Conservation (phyloP, 2,329 filamentous ascomycete genomes). For the Calonectria leucothoes region DNA sequence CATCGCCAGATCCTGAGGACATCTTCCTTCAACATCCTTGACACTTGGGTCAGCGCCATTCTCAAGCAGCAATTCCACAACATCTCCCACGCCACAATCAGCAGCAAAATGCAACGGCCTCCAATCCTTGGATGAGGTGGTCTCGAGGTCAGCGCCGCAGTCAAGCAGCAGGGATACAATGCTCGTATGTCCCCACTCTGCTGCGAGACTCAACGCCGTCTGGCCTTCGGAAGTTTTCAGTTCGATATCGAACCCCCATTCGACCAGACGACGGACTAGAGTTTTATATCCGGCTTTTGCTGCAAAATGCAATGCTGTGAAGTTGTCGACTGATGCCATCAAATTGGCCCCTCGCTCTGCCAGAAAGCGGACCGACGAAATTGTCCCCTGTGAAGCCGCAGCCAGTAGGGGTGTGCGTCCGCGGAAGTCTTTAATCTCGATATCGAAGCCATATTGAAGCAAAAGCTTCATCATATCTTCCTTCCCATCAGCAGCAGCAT, state of each 20-base stretch:
- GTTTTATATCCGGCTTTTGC: not conserved
- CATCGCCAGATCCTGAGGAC: not conserved
- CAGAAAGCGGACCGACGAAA: not conserved
- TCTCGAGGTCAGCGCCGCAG: conserved; percentile 2
- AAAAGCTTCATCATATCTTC: not conserved
- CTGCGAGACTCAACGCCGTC: conserved; percentile 3
- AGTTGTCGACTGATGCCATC: not conserved
- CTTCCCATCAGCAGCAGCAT: not conserved
- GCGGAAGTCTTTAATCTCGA: not conserved
- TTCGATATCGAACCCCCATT: not conserved
- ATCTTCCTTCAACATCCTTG: not conserved
- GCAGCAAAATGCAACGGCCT: not conserved
- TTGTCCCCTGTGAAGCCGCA: not conserved
- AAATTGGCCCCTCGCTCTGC: not conserved
- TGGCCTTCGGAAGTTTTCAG: not conserved
- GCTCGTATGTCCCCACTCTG: not conserved
- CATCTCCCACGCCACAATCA: not conserved
- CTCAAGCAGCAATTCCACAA: not conserved
- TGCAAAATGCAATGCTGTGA: not conserved
- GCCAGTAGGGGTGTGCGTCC: conserved; percentile 7
- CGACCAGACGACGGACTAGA: not conserved
- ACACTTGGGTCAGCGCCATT: not conserved
- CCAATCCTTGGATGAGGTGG: not conserved
- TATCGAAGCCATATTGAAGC: not conserved
- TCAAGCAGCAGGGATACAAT: not conserved